phyloP scores from a whole-genome alignment of 1,284 basidiomycete species.

The Golubevia pallescens region DNA sequence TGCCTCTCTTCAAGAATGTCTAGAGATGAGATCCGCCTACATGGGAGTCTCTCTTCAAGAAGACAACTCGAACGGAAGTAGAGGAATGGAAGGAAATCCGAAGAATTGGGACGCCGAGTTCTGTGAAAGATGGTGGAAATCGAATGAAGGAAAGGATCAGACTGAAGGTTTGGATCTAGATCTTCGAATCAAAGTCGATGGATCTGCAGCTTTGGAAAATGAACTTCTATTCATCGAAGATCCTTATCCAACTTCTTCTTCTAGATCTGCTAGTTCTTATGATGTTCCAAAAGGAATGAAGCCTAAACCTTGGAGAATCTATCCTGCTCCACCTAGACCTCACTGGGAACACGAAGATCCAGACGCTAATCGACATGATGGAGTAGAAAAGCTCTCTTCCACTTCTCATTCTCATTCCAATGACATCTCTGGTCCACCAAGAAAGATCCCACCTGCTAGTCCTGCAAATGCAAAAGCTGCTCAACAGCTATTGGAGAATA shows the following conservation, averaged over 20 bases:
- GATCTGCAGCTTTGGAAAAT: slow-evolving; percentile 26
- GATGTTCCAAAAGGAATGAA: background rate
- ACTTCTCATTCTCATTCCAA: background rate
- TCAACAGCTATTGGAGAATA: slow-evolving; percentile 52
- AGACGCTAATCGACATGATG: slow-evolving; percentile 44
- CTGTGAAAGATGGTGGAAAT: slow-evolving; percentile 27
- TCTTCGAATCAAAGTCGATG: slow-evolving; percentile 49
- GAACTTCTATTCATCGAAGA: slow-evolving; percentile 8
- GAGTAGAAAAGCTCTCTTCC: slow-evolving; percentile 21
- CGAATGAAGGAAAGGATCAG: background rate
- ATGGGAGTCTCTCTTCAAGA: slow-evolving; percentile 53
- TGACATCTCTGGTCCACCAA: background rate
- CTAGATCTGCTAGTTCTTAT: background rate
- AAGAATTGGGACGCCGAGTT: slow-evolving; percentile 64
- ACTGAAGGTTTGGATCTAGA: background rate
- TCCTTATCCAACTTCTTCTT: background rate
- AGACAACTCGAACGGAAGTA: background rate
- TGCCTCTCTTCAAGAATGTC: slow-evolving; percentile 46
- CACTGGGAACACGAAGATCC: slow-evolving; percentile 64
- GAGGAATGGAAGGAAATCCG: slow-evolving; percentile 51
- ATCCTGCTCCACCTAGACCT: slow-evolving; percentile 58
- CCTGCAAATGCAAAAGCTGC: slow-evolving; percentile 57
- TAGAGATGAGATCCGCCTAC: slow-evolving; percentile 59
- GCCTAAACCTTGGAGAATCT: slow-evolving; percentile 60
- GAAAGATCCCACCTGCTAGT: slow-evolving; percentile 47